Conservation (phyloP, 2,329 filamentous ascomycete species). For the Alternaria burnsii region DNA sequence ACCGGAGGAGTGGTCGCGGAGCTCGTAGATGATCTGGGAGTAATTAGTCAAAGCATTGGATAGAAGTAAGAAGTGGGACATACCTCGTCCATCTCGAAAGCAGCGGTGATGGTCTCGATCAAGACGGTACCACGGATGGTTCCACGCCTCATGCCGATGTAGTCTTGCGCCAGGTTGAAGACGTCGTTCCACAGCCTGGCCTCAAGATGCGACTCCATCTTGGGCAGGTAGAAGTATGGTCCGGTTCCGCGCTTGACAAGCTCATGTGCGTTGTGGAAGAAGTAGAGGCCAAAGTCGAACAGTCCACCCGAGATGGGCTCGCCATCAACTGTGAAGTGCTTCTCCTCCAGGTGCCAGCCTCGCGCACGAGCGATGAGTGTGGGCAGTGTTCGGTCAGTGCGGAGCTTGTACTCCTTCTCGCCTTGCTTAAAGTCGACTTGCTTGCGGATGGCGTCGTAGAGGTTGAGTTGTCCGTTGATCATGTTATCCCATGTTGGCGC, state of each 20-base stretch:
- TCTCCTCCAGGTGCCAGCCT: slow-evolving; percentile 98
- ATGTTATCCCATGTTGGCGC: slow-evolving; percentile 99
- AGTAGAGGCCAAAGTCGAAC: slow-evolving; percentile 98
- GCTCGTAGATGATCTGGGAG: slow-evolving; percentile 89
- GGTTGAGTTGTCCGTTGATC: slow-evolving; percentile 97
- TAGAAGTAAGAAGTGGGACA: background rate
- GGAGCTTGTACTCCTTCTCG: slow-evolving; percentile 95
- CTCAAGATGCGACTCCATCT: slow-evolving; percentile 98
- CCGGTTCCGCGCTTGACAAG: slow-evolving; percentile 83
- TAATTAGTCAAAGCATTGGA: slow-evolving; percentile 19
- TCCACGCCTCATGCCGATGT: slow-evolving; percentile 85
- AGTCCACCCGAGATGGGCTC: slow-evolving; percentile 91
- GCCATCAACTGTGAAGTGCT: slow-evolving; percentile 94
- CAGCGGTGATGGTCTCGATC: slow-evolving; percentile 97
- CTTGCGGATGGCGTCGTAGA: slow-evolving; percentile 92
- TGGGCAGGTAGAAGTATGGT: slow-evolving; percentile 97
- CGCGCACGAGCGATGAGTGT: slow-evolving; percentile 94
- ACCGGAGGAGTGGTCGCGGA: slow-evolving; percentile 93
- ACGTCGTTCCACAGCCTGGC: slow-evolving; percentile 97
- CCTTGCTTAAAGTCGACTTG: slow-evolving; percentile 97
- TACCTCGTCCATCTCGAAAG: slow-evolving; percentile 98
- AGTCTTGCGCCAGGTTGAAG: slow-evolving; percentile 96
- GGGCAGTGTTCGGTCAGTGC: slow-evolving; percentile 84
- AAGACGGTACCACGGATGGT: slow-evolving; percentile 95
- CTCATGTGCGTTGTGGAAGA: slow-evolving; percentile 97